Evolutionary conservation across 1,139 yeast genomes (phyloP).

Genomic region (Kluyveromyces sp.): DNA sequence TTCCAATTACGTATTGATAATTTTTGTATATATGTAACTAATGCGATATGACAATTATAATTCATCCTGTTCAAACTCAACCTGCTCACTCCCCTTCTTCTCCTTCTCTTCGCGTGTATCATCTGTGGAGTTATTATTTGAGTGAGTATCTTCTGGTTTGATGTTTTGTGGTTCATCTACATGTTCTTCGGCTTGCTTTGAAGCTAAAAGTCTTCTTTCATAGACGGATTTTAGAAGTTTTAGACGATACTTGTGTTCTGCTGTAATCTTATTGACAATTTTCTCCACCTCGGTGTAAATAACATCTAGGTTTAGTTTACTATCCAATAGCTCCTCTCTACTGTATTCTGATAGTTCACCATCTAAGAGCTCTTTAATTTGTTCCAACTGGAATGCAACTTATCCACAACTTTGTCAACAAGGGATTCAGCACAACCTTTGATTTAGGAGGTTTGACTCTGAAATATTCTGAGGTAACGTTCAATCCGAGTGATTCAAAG

Average conservation of each 20-base stretch:
- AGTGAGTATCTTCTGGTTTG: neutral
- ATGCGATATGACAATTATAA: slow-evolving; percentile 4
- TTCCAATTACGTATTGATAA: too few relatives aligned
- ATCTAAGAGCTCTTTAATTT: neutral
- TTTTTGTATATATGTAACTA: neutral
- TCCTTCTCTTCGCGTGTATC: neutral
- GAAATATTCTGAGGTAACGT: slow-evolving; percentile 14
- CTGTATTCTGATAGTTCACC: neutral
- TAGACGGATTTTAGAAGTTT: slow-evolving; percentile 18
- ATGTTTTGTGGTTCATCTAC: slow-evolving; percentile 4
- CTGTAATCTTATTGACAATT: slow-evolving; percentile 1
- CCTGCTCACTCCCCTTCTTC: neutral
- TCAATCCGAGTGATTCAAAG: slow-evolving; percentile 14
- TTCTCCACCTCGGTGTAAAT: slow-evolving; percentile 8
- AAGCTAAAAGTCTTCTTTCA: slow-evolving; percentile 19
- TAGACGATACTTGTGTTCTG: slow-evolving; percentile 18
- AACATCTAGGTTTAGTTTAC: slow-evolving; percentile 18
- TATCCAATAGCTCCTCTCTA: slow-evolving; percentile 21
- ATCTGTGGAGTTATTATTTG: neutral
- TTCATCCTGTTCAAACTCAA: slow-evolving; percentile 10
- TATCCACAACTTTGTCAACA: neutral
- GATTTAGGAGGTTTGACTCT: slow-evolving; percentile 15
- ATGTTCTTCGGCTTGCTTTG: slow-evolving; percentile 20
- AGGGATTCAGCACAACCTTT: slow-evolving; percentile 3
- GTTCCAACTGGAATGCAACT: neutral